phyloP scores from a whole-genome alignment of 371 early-diverging fungal species.

The Lichtheimia corymbifera region DNA sequence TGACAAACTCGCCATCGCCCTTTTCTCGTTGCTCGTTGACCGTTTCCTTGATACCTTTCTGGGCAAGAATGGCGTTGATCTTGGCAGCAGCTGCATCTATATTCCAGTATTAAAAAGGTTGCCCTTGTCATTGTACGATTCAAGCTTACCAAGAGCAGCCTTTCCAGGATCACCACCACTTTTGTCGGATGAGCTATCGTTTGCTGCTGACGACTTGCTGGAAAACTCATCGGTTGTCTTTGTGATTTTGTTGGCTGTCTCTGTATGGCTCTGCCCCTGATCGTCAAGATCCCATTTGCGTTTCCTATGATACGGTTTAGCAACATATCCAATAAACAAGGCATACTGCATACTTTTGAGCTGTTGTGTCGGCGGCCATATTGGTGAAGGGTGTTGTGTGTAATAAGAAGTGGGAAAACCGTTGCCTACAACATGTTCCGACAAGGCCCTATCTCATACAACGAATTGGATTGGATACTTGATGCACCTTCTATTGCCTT shows the following conservation, averaged over 20 bases:
- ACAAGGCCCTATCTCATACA: no score
- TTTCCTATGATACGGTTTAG: constrained; percentile 22
- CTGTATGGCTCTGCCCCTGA: constrained; percentile 22
- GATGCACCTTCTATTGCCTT: no score
- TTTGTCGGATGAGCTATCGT: not conserved
- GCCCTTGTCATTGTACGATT: constrained; percentile 31
- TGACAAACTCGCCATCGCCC: constrained; percentile 46
- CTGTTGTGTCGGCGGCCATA: no score
- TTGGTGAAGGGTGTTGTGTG: no score
- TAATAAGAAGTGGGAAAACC: no score
- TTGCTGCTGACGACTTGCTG: constrained; percentile 4
- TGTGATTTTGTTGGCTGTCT: constrained; percentile 24
- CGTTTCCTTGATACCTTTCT: constrained; percentile 43
- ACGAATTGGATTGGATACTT: no score
- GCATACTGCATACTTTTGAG: no score
- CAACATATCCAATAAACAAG: no score
- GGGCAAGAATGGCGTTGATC: constrained; percentile 60
- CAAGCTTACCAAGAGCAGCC: constrained; percentile 18
- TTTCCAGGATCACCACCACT: constrained; percentile 27
- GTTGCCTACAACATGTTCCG: no score
- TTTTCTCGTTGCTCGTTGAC: constrained; percentile 14
- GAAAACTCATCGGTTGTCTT: constrained; percentile 20
- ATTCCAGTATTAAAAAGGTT: not conserved
- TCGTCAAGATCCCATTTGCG: constrained; percentile 54
- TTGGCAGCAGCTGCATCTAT: constrained; percentile 10